A percentile compares a stretch with the other conserved stretches of the same genome.
Conservation (phyloP, 495 filamentous ascomycete genomes). For the Penicillium malachiteum region DNA sequence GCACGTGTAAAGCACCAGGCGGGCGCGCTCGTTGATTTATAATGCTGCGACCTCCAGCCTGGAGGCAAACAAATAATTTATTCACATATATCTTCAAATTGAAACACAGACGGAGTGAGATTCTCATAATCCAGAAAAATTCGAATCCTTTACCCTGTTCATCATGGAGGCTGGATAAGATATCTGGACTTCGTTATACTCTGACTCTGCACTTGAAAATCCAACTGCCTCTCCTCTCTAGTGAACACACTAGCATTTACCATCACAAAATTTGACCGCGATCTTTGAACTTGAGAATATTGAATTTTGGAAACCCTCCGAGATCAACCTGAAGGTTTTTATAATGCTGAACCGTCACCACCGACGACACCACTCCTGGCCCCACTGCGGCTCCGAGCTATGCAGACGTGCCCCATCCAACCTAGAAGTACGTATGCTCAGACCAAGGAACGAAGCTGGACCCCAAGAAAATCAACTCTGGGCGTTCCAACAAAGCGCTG, state of each 20-base stretch:
- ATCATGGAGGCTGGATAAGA: constrained; percentile 15
- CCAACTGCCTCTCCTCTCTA: too few species aligned
- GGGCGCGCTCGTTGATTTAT: constrained; percentile 14
- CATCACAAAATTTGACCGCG: too few species aligned
- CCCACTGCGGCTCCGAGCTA: constrained; percentile 34
- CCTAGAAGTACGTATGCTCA: constrained; percentile 13
- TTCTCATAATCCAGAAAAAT: background rate
- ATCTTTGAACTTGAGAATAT: background rate
- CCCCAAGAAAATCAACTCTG: constrained; percentile 9
- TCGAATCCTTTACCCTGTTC: background rate
- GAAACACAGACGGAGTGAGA: background rate
- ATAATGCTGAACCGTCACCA: constrained; percentile 36
- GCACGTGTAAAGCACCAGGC: constrained; percentile 9
- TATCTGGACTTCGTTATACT: background rate
- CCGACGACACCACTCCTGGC: constrained; percentile 42
- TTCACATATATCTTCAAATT: background rate
- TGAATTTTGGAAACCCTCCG: background rate
- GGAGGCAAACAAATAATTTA: constrained; percentile 1
- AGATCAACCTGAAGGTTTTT: background rate
- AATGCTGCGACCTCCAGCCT: constrained; percentile 12
- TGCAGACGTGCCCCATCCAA: constrained; percentile 20
- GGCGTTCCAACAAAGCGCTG: constrained; percentile 15
- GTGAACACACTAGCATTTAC: too few species aligned
- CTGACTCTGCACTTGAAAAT: too few species aligned
- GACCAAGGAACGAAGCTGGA: background rate